Evolutionary conservation across 2,329 filamentous ascomycete genomes (phyloP), one percentile per base, ranked within the genome.

Genomic region (Phoma sp.): DNA sequence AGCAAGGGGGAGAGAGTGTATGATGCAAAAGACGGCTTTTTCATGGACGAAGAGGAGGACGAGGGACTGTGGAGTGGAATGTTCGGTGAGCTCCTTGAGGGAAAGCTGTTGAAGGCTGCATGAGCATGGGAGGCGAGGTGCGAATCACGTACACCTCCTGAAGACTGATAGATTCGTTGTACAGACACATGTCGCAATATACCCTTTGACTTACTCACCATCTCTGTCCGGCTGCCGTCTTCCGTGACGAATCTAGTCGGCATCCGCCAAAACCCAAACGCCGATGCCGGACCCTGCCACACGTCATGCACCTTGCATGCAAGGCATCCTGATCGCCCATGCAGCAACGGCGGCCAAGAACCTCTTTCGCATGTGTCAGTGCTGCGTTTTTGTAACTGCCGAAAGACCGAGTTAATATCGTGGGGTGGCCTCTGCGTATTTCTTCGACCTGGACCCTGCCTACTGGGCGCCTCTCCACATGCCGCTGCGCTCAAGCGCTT

Each of bases 1-100:
- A 81, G 86, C 32, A 87, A 89, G 0, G 92, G 91, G 0, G 80
- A 89, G 57, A 83, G 91, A 9, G 75, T 91, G 9, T 96, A 93
- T 64, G 86, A 83, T 57, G 90, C 87, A 53, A 84, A 84, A 10
- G 68, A 69, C 7, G 82, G 59, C 9, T 66, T 72, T 29, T 57
- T 58, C 18, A 60, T 72, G 61, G 64, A 62, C 4, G 68, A 66
- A 6, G 67, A 66, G 4, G 66, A 66, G 29, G 66, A 72, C 7
- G 61, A 64, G 20, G 60, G 64, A 3, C 21, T 68, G 7, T 67
- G 64, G 64, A 64, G 69, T 34, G 62, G 64, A 2, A 56, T 52
- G 15, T 71, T 70, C 39, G 50, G 43, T 15, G 69, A 73, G 49
- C 49, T 73, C n/a, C 17, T 72, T 2, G 66, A 69, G 43, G 60